Conservation (phyloP, 768 basidiomycete species). For the Russula sp. region DNA sequence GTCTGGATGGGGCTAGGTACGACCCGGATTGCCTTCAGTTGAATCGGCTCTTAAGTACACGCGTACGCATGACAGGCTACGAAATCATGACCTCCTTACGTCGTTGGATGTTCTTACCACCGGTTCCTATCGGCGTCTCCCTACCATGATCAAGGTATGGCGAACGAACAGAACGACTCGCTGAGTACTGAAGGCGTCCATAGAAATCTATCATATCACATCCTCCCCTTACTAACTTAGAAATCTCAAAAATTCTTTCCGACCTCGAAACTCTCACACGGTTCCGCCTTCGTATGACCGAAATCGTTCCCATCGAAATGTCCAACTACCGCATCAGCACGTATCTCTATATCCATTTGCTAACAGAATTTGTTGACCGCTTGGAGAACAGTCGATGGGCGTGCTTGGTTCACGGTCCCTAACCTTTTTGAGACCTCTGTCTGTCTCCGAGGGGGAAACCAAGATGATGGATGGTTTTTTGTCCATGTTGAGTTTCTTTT, state of each 20-base stretch:
- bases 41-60: neutral
- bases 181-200: neutral
- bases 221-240: conserved; percentile 55
- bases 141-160: conserved; percentile 68
- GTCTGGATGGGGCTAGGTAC: conserved; percentile 72
- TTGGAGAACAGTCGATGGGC: conserved; percentile 52
- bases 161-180: neutral
- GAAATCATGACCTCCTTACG: conserved; percentile 90
- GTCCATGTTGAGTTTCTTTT: conserved; percentile 70
- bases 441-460: conserved; percentile 62
- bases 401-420: conserved; percentile 67
- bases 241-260: conserved; percentile 55
- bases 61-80: conserved; percentile 43
- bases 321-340: conserved; percentile 57
- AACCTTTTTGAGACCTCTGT: conserved; percentile 68
- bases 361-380: conserved; percentile 17
- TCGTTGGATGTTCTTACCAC: conserved; percentile 84
- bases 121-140: conserved; percentile 80
- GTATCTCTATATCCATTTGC: conserved; percentile 23
- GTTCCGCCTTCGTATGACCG: conserved; percentile 69
- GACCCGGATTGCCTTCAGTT: conserved; percentile 16
- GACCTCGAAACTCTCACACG: conserved; percentile 75
- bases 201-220: conserved; percentile 68
- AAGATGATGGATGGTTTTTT: conserved; percentile 80
- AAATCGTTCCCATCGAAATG: conserved; percentile 81